phyloP scores from a whole-genome alignment of 768 basidiomycete species.

The Russula sp. region DNA sequence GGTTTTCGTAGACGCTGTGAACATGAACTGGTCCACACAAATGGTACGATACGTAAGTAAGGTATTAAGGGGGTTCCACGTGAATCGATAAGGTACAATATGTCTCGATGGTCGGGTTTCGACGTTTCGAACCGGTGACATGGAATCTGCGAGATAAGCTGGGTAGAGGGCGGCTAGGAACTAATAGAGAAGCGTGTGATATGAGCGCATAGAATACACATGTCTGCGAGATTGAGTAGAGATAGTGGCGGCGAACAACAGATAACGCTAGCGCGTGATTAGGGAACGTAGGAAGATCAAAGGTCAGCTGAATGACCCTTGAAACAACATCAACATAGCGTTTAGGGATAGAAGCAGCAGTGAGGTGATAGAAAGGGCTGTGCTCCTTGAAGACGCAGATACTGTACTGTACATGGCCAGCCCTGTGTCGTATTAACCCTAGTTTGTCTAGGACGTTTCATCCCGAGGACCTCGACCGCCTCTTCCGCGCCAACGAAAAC shows the following conservation, averaged over 20 bases:
- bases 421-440: not conserved
- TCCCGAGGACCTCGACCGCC: slow-evolving; percentile 1
- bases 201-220: not conserved
- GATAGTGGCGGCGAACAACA: not conserved
- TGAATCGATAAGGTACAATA: not conserved
- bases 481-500: not conserved
- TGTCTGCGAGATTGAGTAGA: not conserved
- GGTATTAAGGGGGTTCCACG: not conserved
- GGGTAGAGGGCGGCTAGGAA: not conserved
- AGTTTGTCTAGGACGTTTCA: not conserved
- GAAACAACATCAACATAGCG: not conserved
- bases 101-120: not conserved
- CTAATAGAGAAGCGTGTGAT: not conserved
- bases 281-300: not conserved
- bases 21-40: not conserved
- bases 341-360: not conserved
- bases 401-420: not conserved
- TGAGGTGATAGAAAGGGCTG: not conserved
- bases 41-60: not conserved
- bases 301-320: not conserved
- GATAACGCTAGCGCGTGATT: not conserved
- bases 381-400: not conserved
- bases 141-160: not conserved
- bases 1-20: not conserved
- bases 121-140: not conserved